Evolutionary conservation across 768 basidiomycete genomes (phyloP).

Genomic region (Antrodiella citrinella): DNA sequence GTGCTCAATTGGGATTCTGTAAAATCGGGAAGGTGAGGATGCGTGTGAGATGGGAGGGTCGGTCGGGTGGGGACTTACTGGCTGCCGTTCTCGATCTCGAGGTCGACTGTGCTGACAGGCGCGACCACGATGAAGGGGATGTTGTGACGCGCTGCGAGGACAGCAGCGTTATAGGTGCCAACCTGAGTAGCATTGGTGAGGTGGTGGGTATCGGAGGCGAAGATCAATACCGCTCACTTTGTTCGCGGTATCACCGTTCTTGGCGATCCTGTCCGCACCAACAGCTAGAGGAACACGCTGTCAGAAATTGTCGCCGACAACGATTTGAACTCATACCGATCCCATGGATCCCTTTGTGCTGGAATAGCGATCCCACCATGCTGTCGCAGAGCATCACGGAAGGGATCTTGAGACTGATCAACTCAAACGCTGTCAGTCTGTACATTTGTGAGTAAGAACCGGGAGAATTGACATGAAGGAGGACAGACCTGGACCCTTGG

Average conservation of each 20-base stretch:
- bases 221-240: slow-evolving; percentile 40
- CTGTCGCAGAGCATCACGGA: slow-evolving; percentile 96
- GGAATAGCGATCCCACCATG: slow-evolving; percentile 94
- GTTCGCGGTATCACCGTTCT: slow-evolving; percentile 96
- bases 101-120: slow-evolving; percentile 87
- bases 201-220: not conserved
- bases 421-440: slow-evolving; percentile 85
- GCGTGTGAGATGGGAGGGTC: no score
- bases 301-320: no score
- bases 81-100: slow-evolving; percentile 64
- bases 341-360: slow-evolving; percentile 75
- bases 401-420: slow-evolving; percentile 76
- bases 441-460: slow-evolving; percentile 1
- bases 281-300: slow-evolving; percentile 40
- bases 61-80: slow-evolving; percentile 26
- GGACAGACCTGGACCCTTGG: slow-evolving; percentile 86
- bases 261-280: slow-evolving; percentile 83
- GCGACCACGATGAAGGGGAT: slow-evolving; percentile 93
- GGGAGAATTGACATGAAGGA: slow-evolving; percentile 9
- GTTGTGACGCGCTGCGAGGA: slow-evolving; percentile 77
- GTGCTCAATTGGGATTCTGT: slow-evolving; percentile 87
- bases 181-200: slow-evolving; percentile 36
- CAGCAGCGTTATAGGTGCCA: slow-evolving; percentile 95
- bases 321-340: no score
- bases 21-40: slow-evolving; percentile 4